Base-by-base conservation (phyloP, 2,329 filamentous ascomycete genomes). In the Nannizziopsis barbatae region DNA sequence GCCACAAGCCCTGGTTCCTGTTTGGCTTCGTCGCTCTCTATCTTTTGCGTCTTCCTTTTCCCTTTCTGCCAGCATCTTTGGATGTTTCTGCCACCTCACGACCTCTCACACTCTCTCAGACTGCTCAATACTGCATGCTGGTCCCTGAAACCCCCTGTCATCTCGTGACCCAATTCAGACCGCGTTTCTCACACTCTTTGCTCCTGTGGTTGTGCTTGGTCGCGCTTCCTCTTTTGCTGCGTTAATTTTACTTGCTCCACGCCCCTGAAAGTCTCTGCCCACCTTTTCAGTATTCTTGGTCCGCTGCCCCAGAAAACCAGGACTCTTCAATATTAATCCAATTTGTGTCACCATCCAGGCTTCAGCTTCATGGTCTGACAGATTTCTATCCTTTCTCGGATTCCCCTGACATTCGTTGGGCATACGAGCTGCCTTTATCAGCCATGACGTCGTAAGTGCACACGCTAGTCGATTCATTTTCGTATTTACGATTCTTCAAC, bases 371-470 rank as follows among this genome's bases (percentile, higher is more conserved):
- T 45, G 42, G 37, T 32, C n/a, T n/a, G 8, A 14, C 35, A 6
- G 43, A 39, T 31, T 38, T 14, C 14, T 38, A 35, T 45, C n/a
- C 42, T 22, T 12, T 7, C 30, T 35, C 22, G 42, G 6, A 17
- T 12, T 45, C n/a, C 37, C 42, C 15, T 35, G 42, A 10, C 31
- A 11, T 12, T n/a, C 11, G 9, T 44, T 20, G 15, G 35, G 6
- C 42, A 36, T 8, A 45, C 12, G 8, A 45, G 30, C 30, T 27
- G 36, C 11, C 17, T 4, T 33, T n/a, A 27, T 41, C 37, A 41
- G 37, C 45, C 45, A 47, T 47, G 45, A 41, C 45, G 45, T 47
- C 45, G 45, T 47, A 47, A 47, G 45, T 47, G 30, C 45, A 41
- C 22, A 27, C 27, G 12, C 45, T 41, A 32, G 37, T 47, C 14